Evolutionary conservation across 1,284 basidiomycete species (phyloP), one percentile per base, ranked within the genome.

Genomic region (Phellopilus nigrolimitatus): DNA sequence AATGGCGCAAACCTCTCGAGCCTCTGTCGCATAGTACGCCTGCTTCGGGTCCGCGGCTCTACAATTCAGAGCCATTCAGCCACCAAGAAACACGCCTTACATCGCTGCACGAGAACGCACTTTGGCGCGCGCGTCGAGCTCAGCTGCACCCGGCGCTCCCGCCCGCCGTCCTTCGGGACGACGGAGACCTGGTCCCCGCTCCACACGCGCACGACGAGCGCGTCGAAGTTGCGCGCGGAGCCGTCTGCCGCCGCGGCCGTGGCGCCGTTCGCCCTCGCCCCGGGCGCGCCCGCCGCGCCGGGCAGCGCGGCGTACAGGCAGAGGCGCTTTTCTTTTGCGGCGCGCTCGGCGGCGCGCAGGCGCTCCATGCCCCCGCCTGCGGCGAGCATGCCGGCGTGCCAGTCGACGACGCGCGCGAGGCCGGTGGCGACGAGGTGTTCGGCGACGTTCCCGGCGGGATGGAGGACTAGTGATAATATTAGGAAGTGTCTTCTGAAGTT

Each of bases 331-430:
- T 93, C 90, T 67, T 93, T 95, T 17, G 94, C 95, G 13, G 64
- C 66, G 62, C 80, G 86, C 68, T 98, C 95, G 1, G 91, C 90
- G 2, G 83, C 79, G 37, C 95, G 84, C 25, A 97, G 76, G 34
- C 81, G 80, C 63, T 95, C 91, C 80, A 95, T 92, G 12, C 82
- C 84, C 27, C 90, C 87, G 55, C 76, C 73, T 54, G 76, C 77
- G 1, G 90, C 81, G 36, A 99, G 81, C 78, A 98, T 89, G 28
- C 95, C 95, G 10, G 94, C 94, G 66, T 99, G 95, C 95, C 95
- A 98, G 65, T 97, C 95, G 54, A 98, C 88, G 47, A 97, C 80
- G 54, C 92, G 87, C 9, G 95, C 95, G 3, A 98, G 75, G 44
- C 95, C 94, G 40, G 82, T 82, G 2, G 78, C 79, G 15, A 94